Conservation (phyloP, 768 basidiomycete species). For the Pisolithus albus region DNA sequence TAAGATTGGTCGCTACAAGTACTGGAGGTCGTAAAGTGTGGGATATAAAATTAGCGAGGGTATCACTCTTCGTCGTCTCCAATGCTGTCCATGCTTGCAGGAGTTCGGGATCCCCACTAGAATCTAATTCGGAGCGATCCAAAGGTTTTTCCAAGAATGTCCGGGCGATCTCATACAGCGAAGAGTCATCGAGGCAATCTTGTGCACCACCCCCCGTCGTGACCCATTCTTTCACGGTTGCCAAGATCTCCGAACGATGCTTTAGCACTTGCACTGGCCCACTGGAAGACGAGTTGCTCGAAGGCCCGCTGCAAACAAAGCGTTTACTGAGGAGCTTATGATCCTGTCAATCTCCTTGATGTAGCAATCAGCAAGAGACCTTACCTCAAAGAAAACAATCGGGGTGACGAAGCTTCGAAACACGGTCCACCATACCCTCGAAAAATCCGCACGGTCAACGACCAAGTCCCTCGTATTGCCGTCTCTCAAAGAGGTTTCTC, state of each 20-base stretch:
- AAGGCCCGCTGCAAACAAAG: slow-evolving; percentile 48
- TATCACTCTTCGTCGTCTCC: slow-evolving; percentile 33
- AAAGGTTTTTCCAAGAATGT: slow-evolving; percentile 52
- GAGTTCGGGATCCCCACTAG: slow-evolving; percentile 37
- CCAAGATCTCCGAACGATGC: slow-evolving; percentile 56
- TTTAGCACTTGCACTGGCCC: slow-evolving; percentile 41
- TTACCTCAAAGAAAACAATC: slow-evolving; percentile 77
- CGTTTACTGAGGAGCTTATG: slow-evolving; percentile 68
- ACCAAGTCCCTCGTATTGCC: slow-evolving; percentile 66
- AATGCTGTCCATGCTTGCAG: slow-evolving; percentile 42
- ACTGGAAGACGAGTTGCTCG: slow-evolving; percentile 35
- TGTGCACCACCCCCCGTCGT: slow-evolving; percentile 68
- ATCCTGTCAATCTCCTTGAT: slow-evolving; percentile 1
- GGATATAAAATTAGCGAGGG: slow-evolving; percentile 42
- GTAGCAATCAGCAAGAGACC: slow-evolving; percentile 9
- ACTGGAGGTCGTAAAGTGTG: slow-evolving; percentile 57
- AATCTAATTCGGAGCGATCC: slow-evolving; percentile 46
- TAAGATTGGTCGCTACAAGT: slow-evolving; percentile 18
- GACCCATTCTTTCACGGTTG: slow-evolving; percentile 67
- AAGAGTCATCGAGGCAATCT: slow-evolving; percentile 66
- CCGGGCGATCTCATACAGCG: slow-evolving; percentile 52
- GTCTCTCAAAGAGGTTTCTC: slow-evolving; percentile 72
- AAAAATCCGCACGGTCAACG: slow-evolving; percentile 69
- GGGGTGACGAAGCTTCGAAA: slow-evolving; percentile 81
- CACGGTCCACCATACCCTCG: slow-evolving; percentile 74